Evolutionary conservation across 2,329 filamentous ascomycete genomes (phyloP).

Genomic region (Paraphaeosphaeria minitans): DNA sequence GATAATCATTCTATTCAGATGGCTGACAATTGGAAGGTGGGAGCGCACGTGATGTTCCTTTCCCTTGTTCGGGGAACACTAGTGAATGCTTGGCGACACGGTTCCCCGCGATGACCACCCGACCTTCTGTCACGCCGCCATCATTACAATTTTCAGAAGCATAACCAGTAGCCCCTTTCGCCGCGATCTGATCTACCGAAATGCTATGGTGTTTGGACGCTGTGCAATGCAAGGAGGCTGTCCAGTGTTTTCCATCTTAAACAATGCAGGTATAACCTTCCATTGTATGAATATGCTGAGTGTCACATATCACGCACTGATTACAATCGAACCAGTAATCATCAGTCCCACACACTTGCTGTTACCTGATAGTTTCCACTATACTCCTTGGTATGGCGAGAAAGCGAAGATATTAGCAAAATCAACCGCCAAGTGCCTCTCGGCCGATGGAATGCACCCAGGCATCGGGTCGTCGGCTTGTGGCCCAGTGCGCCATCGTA

Average conservation of each 20-base stretch:
- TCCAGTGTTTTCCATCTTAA: no score
- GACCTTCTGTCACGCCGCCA: background rate
- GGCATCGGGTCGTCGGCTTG: slow-evolving; percentile 1
- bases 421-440: background rate
- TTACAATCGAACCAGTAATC: background rate
- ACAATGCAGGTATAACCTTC: no score
- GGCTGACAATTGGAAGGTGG: background rate
- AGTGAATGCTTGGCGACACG: background rate
- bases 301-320: background rate
- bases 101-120: background rate
- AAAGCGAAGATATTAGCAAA: background rate
- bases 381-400: background rate
- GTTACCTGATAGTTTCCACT: background rate
- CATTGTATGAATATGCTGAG: background rate
- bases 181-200: no score
- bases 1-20: no score
- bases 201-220: no score
- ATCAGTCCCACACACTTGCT: background rate
- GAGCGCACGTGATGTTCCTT: background rate
- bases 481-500: slow-evolving; percentile 1
- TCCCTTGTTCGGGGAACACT: background rate
- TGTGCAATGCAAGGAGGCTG: no score
- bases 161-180: background rate
- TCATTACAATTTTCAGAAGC: background rate
- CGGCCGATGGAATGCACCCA: background rate